phyloP scores from a whole-genome alignment of 2,329 filamentous ascomycete genomes.

The Xylariaceae sp. region DNA sequence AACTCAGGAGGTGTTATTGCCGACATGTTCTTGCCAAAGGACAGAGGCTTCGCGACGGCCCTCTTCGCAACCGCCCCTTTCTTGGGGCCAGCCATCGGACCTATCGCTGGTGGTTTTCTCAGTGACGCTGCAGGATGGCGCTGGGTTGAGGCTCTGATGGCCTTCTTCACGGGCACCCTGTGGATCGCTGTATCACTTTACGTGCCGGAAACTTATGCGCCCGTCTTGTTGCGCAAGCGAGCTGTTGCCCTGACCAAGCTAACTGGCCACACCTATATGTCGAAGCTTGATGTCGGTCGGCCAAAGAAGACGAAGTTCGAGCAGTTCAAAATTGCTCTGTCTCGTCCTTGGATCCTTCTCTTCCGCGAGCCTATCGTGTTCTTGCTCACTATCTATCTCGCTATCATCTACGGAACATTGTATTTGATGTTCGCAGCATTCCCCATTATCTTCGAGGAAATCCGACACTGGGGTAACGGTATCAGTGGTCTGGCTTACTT shows the following conservation, averaged over 20 bases:
- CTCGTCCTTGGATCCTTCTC: slow-evolving; percentile 66
- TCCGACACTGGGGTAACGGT: slow-evolving; percentile 57
- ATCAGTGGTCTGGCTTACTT: slow-evolving; percentile 65
- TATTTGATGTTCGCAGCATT: slow-evolving; percentile 62
- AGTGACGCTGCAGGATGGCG: slow-evolving; percentile 64
- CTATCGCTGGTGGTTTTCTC: slow-evolving; percentile 66
- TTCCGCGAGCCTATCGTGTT: slow-evolving; percentile 70
- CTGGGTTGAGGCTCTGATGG: slow-evolving; percentile 67
- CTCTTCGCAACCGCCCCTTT: slow-evolving; percentile 67
- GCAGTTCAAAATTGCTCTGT: slow-evolving; percentile 56
- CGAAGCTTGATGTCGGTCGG: slow-evolving; percentile 44
- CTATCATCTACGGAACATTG: slow-evolving; percentile 56
- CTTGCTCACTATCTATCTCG: slow-evolving; percentile 64
- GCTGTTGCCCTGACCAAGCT: slow-evolving; percentile 49
- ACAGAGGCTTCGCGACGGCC: slow-evolving; percentile 56
- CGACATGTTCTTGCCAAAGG: slow-evolving; percentile 52
- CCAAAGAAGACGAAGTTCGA: slow-evolving; percentile 45
- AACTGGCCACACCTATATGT: slow-evolving; percentile 56
- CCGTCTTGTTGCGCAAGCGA: slow-evolving; percentile 54
- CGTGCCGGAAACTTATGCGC: slow-evolving; percentile 61
- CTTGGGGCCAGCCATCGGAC: slow-evolving; percentile 61
- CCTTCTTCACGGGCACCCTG: slow-evolving; percentile 60
- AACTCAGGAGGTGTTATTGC: slow-evolving; percentile 58
- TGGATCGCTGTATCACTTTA: slow-evolving; percentile 52
- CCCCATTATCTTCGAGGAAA: slow-evolving; percentile 63